A percentile compares a stretch with the other conserved stretches of the same genome.
phyloP scores from a whole-genome alignment of 305 asterid species.

The Fraxinus floribunda region DNA sequence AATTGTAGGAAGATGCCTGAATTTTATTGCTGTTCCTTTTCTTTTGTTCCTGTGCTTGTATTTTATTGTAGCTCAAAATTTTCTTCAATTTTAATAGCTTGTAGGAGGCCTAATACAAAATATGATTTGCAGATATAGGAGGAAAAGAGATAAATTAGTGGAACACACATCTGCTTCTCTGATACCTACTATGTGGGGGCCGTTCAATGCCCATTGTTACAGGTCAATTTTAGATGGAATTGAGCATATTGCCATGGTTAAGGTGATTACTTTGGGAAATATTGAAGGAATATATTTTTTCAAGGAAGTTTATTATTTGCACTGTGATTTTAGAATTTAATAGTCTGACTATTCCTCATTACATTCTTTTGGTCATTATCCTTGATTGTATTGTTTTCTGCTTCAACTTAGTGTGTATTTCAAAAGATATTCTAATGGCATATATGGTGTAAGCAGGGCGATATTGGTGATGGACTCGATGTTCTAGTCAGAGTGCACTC shows the following conservation, averaged over 20 bases:
- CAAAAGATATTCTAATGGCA: neutral
- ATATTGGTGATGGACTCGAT: constrained; percentile 81
- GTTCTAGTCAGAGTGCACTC: constrained; percentile 93
- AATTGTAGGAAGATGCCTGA: neutral
- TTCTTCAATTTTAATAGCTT: neutral
- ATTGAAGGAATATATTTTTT: neutral
- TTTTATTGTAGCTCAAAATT: neutral
- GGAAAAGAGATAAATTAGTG: constrained; percentile 84
- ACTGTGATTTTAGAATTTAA: neutral
- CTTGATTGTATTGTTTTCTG: neutral
- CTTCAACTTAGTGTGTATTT: neutral
- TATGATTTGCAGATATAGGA: constrained; percentile 64
- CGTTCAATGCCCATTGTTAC: constrained; percentile 83
- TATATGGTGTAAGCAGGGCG: constrained; percentile 58
- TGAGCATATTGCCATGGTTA: constrained; percentile 97
- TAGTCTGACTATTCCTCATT: neutral
- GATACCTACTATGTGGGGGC: constrained; percentile 96
- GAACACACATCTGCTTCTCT: constrained; percentile 86
- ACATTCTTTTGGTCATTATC: neutral
- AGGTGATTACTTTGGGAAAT: constrained; percentile 47
- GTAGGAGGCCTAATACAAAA: constrained; percentile 14
- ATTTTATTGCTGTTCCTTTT: neutral
- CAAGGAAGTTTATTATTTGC: neutral
- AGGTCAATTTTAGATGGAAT: constrained; percentile 85
- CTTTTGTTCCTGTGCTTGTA: neutral